Conservation (phyloP, 345 rosid genomes). For the Salix brachista region DNA sequence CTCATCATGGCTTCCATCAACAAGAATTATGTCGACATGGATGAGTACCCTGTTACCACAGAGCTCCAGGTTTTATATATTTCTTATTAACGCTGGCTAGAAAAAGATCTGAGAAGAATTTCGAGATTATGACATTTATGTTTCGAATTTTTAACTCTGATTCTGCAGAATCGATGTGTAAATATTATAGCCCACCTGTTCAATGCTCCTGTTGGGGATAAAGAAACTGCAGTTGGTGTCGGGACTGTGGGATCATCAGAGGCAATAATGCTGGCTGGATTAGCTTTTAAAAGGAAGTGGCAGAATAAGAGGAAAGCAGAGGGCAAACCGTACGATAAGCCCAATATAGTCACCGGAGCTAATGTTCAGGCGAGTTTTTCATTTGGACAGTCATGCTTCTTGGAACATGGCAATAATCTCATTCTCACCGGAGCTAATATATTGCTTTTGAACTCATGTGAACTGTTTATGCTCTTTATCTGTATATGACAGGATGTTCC, state of each 20-base stretch:
- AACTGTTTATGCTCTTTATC: neutral
- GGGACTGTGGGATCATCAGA: constrained; percentile 19
- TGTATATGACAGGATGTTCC: neutral
- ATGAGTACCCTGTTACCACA: constrained; percentile 8
- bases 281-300: constrained; percentile 18
- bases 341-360: constrained; percentile 4
- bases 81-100: neutral
- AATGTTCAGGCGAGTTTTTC: constrained; percentile 13
- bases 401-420: neutral
- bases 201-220: constrained; percentile 16
- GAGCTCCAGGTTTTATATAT: constrained; percentile 14
- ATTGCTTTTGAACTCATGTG: neutral
- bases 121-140: too few species aligned
- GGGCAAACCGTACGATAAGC: too few species aligned
- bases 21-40: too few species aligned
- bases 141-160: neutral
- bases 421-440: too few species aligned
- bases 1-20: constrained; percentile 14
- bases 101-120: too few species aligned
- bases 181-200: constrained; percentile 18
- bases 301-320: constrained; percentile 8
- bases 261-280: constrained; percentile 21
- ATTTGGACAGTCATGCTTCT: neutral
- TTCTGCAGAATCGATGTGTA: constrained; percentile 15
- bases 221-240: constrained; percentile 14